Evolutionary conservation across 805 yeast genomes (phyloP).

Genomic region (Myxozyma udenii): DNA sequence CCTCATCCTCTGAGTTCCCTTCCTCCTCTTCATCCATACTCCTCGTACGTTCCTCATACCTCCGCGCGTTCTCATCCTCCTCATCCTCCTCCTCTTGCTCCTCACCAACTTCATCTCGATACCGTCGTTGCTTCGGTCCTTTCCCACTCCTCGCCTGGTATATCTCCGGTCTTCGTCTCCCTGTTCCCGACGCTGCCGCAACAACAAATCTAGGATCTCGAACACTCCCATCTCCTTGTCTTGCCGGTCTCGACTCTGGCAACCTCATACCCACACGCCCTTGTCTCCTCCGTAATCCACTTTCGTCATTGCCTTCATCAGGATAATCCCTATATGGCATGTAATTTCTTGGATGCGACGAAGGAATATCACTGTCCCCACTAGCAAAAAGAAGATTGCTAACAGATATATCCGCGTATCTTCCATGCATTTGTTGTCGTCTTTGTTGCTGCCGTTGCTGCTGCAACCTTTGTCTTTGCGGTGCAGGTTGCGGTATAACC

Average conservation of each 20-base stretch:
- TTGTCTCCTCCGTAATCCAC: background rate
- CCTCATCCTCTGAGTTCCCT: background rate
- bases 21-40: background rate
- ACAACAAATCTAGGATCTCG: background rate
- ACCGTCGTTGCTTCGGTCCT: too few species aligned
- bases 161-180: too few species aligned
- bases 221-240: background rate
- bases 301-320: background rate
- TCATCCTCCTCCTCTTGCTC: background rate
- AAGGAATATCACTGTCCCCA: conserved; percentile 76
- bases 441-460: conserved; percentile 5
- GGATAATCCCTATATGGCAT: background rate
- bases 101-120: too few species aligned
- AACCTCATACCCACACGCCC: background rate
- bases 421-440: conserved; percentile 28
- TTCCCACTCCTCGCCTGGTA: too few species aligned
- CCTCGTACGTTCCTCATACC: background rate
- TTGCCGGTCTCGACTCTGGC: background rate
- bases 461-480: background rate
- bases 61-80: background rate
- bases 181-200: background rate
- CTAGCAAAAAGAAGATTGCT: conserved; percentile 67
- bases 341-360: conserved; percentile 56
- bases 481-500: too few species aligned
- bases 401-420: conserved; percentile 75